Evolutionary conservation across 1,284 basidiomycete species (phyloP).

Genomic region (Leucoagaricus sp.): DNA sequence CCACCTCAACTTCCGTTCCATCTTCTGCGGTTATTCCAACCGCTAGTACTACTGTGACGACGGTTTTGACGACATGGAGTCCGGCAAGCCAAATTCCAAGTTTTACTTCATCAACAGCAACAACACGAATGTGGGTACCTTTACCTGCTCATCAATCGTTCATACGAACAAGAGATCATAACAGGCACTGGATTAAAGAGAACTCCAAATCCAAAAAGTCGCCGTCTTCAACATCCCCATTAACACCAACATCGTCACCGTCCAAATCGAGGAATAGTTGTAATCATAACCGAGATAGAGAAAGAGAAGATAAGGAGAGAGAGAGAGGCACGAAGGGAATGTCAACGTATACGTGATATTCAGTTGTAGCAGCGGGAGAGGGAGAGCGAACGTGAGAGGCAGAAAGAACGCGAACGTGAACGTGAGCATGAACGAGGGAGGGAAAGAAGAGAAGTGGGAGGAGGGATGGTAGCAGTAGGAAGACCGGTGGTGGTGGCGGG

Average conservation of each 20-base stretch:
- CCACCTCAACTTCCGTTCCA: too few species aligned
- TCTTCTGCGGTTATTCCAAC: too few species aligned
- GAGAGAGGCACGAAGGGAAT: background rate
- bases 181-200: background rate
- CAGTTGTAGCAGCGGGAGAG: background rate
- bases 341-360: background rate
- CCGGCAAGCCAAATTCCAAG: too few species aligned
- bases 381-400: background rate
- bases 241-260: background rate
- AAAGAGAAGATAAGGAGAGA: slow-evolving; percentile 1
- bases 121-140: too few species aligned
- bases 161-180: too few species aligned
- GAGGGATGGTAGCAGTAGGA: background rate
- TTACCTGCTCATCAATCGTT: too few species aligned
- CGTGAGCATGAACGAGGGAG: too few species aligned
- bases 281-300: background rate
- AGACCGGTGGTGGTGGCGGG: background rate
- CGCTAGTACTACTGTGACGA: too few species aligned
- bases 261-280: too few species aligned
- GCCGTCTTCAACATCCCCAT: background rate
- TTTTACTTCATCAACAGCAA: too few species aligned
- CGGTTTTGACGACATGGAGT: too few species aligned
- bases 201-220: background rate
- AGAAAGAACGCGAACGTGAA: too few species aligned
- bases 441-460: background rate